A percentile compares a stretch with the other conserved stretches of the same genome.
Evolutionary conservation across 805 yeast species (phyloP).

Genomic region (Candida krabiensis): DNA sequence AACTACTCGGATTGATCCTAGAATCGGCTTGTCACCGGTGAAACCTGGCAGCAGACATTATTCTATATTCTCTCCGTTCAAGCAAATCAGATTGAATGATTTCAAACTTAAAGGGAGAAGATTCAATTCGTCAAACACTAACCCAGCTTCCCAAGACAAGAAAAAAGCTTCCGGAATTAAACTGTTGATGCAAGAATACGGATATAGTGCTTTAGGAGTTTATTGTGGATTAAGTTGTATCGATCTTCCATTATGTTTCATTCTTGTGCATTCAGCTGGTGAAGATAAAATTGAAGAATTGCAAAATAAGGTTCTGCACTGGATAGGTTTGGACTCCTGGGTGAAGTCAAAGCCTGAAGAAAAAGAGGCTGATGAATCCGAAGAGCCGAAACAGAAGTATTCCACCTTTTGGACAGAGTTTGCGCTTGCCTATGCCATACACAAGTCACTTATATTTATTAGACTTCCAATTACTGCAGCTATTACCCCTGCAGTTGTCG

Average conservation of each 20-base stretch:
- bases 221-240: conserved; percentile 70
- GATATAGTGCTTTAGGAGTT: conserved; percentile 86
- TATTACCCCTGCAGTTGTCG: conserved; percentile 79
- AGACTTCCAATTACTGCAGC: conserved; percentile 92
- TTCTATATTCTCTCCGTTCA: too few relatives aligned
- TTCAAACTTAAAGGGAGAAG: conserved; percentile 6
- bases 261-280: conserved; percentile 83
- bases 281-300: conserved; percentile 73
- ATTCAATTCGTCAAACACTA: conserved; percentile 20
- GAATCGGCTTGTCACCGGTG: too few relatives aligned
- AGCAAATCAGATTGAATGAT: background rate
- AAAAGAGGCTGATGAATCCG: conserved; percentile 24
- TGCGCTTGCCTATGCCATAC: conserved; percentile 88
- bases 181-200: conserved; percentile 78
- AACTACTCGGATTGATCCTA: too few relatives aligned
- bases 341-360: conserved; percentile 7
- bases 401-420: conserved; percentile 74
- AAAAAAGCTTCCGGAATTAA: conserved; percentile 50
- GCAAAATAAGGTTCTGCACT: conserved; percentile 59
- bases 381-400: conserved; percentile 17
- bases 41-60: too few relatives aligned
- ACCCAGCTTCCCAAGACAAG: conserved; percentile 5
- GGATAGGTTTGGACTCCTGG: conserved; percentile 59
- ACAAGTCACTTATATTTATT: conserved; percentile 80
- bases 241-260: conserved; percentile 82